phyloP scores from a whole-genome alignment of 208 protist genomes.

The Balamuthia mandrillaris region DNA sequence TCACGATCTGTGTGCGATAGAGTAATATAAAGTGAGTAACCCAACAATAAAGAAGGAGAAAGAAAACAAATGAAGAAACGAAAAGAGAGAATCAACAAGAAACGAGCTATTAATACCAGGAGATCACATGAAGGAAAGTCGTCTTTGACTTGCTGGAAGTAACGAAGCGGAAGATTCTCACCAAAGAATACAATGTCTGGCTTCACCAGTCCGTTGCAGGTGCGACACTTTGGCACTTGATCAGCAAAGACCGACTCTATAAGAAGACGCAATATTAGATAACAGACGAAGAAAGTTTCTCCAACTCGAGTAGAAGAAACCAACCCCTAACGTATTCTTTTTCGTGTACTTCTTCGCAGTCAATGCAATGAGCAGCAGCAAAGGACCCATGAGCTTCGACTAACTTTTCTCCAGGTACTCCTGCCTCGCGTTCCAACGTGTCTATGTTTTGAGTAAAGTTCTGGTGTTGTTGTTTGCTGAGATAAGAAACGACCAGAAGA shows the following conservation, averaged over 20 bases:
- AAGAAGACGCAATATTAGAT: not conserved
- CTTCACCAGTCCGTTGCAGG: slow-evolving; percentile 54
- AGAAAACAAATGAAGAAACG: not conserved
- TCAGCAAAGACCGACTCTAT: slow-evolving; percentile 38
- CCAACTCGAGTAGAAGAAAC: not conserved
- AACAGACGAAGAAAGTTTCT: not conserved
- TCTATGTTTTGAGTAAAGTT: slow-evolving; percentile 72
- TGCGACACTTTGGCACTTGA: slow-evolving; percentile 34
- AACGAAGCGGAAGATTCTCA: slow-evolving; percentile 49
- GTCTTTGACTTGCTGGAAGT: not conserved
- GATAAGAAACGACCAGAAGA: slow-evolving; percentile 78
- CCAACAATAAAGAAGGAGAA: not conserved
- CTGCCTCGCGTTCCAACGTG: slow-evolving; percentile 57
- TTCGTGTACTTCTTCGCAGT: slow-evolving; percentile 18
- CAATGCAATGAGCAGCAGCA: slow-evolving; percentile 30
- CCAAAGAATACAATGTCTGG: slow-evolving; percentile 71
- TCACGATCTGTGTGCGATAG: slow-evolving; percentile 64
- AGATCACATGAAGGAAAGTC: not conserved
- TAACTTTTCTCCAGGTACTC: slow-evolving; percentile 41
- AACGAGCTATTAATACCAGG: not conserved
- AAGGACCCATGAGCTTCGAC: slow-evolving; percentile 63
- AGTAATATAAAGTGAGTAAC: not conserved
- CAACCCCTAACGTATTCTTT: slow-evolving; percentile 32
- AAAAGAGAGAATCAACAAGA: not conserved
- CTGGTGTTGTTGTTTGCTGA: slow-evolving; percentile 85